Percentiles rank a stretch among this genome's conserved stretches.
Conservation (phyloP, 139 green algal species). For the Edaphochlamys debaryana region DNA sequence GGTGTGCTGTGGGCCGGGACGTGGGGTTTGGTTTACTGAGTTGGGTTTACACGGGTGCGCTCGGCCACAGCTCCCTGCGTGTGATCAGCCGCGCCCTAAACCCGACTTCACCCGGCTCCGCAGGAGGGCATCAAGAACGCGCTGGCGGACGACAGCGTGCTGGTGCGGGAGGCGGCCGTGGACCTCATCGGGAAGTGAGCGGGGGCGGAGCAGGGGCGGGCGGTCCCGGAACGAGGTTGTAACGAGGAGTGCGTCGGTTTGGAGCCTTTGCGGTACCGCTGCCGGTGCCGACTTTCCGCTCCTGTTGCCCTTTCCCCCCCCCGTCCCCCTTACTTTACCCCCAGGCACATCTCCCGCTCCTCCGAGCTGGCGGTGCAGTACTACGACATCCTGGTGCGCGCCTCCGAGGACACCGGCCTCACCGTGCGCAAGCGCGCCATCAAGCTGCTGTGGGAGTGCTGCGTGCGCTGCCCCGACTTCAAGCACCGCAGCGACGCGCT, state of each 20-base stretch:
- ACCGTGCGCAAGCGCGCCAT: constrained; percentile 88
- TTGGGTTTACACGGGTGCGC: too few relatives aligned
- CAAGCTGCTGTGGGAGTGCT: constrained; percentile 85
- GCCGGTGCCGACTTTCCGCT: too few relatives aligned
- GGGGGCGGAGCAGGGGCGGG: too few relatives aligned
- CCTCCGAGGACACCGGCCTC: constrained; percentile 72
- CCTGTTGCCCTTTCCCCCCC: too few relatives aligned
- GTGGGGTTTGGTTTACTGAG: too few relatives aligned
- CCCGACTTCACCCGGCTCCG: too few relatives aligned
- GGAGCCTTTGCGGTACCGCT: too few relatives aligned
- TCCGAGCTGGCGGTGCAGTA: constrained; percentile 75
- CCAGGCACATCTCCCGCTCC: constrained; percentile 42
- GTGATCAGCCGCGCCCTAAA: too few relatives aligned
- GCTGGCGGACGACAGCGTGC: constrained; percentile 81
- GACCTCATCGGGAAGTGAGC: constrained; percentile 78
- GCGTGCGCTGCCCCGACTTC: constrained; percentile 60
- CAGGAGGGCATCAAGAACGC: constrained; percentile 46
- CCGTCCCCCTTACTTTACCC: not conserved
- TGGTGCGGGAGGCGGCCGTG: constrained; percentile 87
- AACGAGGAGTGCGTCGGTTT: too few relatives aligned
- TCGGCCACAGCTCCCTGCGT: too few relatives aligned
- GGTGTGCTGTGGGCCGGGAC: too few relatives aligned
- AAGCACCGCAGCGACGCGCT: constrained; percentile 58
- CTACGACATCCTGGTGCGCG: constrained; percentile 73
- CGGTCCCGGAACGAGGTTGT: too few relatives aligned